These are phyloP conservation scores for Ophiosphaerella korrae DNA, from an alignment of 2,329 filamentous ascomycete genomes.

Conservation along the genomic window DNA sequence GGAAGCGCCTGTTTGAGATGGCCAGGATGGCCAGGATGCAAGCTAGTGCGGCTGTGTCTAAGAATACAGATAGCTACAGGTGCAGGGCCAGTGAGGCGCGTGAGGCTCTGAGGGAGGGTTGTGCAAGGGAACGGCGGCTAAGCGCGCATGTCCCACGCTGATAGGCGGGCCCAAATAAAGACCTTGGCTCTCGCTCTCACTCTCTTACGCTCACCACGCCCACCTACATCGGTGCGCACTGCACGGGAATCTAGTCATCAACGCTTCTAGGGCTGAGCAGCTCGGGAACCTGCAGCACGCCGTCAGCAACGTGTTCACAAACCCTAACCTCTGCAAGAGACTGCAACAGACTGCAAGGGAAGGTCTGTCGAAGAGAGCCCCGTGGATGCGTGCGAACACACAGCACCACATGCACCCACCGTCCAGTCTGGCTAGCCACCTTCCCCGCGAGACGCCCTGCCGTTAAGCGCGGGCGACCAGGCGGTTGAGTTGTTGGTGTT, in stretches of 20 bases:
- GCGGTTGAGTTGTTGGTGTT: slow-evolving; percentile 19
- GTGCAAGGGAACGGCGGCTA: slow-evolving; percentile 36
- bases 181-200: slow-evolving; percentile 22
- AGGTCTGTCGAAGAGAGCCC: not conserved
- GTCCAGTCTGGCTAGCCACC: not conserved
- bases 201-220: slow-evolving; percentile 1
- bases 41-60: slow-evolving; percentile 44
- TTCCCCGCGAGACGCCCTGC: slow-evolving; percentile 18
- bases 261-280: slow-evolving; percentile 39
- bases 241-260: slow-evolving; percentile 38
- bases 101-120: slow-evolving; percentile 19
- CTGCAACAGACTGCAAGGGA: slow-evolving; percentile 4
- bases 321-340: slow-evolving; percentile 2
- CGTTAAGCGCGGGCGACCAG: slow-evolving; percentile 19
- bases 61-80: slow-evolving; percentile 29
- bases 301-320: slow-evolving; percentile 25
- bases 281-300: slow-evolving; percentile 26
- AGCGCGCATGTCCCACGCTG: slow-evolving; percentile 28
- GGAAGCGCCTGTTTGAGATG: slow-evolving; percentile 46
- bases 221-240: no score
- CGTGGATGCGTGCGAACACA: no score
- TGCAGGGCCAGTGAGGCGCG: no score
- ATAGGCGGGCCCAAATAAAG: slow-evolving; percentile 36
- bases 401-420: no score
- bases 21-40: slow-evolving; percentile 22